Conservation (phyloP, 176 grass and related monocot species). For the Oryza meyeriana region DNA sequence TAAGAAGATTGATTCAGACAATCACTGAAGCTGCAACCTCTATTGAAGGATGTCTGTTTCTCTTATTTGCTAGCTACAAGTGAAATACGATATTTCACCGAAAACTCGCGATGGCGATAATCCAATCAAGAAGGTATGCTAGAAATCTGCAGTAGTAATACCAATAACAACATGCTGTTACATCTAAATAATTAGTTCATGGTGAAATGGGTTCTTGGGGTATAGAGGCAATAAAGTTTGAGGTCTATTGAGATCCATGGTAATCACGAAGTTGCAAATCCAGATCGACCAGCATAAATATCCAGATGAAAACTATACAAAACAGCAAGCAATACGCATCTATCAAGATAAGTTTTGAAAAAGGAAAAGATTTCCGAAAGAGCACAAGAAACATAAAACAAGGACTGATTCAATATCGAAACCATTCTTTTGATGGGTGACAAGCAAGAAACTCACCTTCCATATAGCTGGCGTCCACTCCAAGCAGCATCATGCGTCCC, state of each 20-base stretch:
- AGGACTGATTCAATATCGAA: conserved; percentile 21
- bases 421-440: conserved; percentile 8
- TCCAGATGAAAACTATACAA: neutral
- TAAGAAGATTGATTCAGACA: neutral
- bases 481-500: conserved; percentile 41
- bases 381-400: conserved; percentile 16
- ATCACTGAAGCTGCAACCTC: conserved; percentile 19
- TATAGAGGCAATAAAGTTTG: neutral
- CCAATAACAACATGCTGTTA: neutral
- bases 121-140: conserved; percentile 14
- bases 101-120: neutral
- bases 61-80: conserved; percentile 6
- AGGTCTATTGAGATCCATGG: conserved; percentile 41
- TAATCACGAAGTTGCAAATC: conserved; percentile 27
- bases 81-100: conserved; percentile 11
- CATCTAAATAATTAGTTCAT: conserved; percentile 5
- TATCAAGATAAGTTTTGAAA: conserved; percentile 5
- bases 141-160: conserved; percentile 36
- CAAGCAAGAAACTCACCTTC: conserved; percentile 41
- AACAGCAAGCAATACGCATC: conserved; percentile 35
- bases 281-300: conserved; percentile 25
- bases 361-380: neutral
- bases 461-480: conserved; percentile 30
- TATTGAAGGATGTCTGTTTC: conserved; percentile 16
- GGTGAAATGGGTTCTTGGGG: neutral